Evolutionary conservation across 2,329 filamentous ascomycete genomes (phyloP), one percentile per base, ranked within the genome.

Genomic region (Ustilaginoidea virens): DNA sequence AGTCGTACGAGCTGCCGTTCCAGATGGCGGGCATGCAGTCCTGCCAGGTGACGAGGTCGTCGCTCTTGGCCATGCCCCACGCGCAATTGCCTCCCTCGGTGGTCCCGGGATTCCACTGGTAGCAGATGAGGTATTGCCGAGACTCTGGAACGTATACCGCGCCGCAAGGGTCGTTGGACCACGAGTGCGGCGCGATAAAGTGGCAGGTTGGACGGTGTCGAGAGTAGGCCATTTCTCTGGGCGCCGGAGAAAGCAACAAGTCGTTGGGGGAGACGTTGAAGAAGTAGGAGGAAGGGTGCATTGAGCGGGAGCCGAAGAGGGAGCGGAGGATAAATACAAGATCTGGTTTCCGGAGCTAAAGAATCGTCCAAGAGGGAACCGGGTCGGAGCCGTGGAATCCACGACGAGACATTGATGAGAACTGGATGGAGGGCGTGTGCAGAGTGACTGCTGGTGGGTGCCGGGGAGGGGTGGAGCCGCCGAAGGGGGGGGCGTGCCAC

Each of bases 141-240:
- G 55, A 57, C 14, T 45, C 40, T 5, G 55, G 51, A 26, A 59
- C 53, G 4, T 51, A 55, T 36, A 57, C 56, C 31, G 57, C 55
- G 44, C 53, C 55, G 30, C 53, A 57, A 2, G 53, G 53, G 30
- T 59, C 56, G 14, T 52, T 55, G 27, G 56, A 51, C 30, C 53
- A 47, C 7, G 53, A 53, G 27, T 44, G 47, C 0, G 48, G 46
- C 5, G 55, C 53, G 7, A 56, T 45, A 7, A 60, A 46, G 31
- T 59, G 55, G 10, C 33, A 39, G 7, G 18, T 23, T 7, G 36
- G 36, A 8, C 36, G 25, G 23, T 35, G 33, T 8, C 33, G 33
- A 13, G 33, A 24, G 27, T 32, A 39, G 9, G 33, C 18, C 25
- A 33, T 27, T 22, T 21, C 21, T 8, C 24, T 12, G 12, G 13